phyloP scores from a whole-genome alignment of 2,329 filamentous ascomycete species.

The Gnomoniopsis sp. region DNA sequence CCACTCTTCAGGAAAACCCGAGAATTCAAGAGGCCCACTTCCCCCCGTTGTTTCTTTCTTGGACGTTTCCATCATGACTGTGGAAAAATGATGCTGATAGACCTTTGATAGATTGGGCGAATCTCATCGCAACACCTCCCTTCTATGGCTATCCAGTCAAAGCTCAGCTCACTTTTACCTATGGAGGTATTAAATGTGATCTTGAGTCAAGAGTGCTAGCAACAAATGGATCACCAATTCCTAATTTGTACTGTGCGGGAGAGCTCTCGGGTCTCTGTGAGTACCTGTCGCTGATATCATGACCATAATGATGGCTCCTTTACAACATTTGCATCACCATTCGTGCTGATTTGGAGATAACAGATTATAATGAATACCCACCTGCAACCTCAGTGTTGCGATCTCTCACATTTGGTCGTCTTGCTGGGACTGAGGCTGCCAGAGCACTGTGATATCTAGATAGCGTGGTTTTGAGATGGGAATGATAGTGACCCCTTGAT shows the following conservation, averaged over 20 bases:
- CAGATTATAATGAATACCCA: slow-evolving; percentile 3
- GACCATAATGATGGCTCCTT: too few species aligned
- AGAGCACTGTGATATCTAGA: too few species aligned
- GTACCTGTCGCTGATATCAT: background rate
- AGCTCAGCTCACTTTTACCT: slow-evolving; percentile 4
- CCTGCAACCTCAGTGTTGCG: background rate
- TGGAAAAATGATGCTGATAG: background rate
- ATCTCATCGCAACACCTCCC: background rate
- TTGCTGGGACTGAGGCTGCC: background rate
- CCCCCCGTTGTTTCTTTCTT: too few species aligned
- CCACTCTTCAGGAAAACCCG: too few species aligned
- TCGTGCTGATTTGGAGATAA: background rate
- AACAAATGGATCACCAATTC: background rate
- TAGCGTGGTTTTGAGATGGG: too few species aligned
- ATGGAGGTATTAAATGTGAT: slow-evolving; percentile 3
- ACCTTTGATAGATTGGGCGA: background rate
- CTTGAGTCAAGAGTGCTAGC: slow-evolving; percentile 1
- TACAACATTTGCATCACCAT: too few species aligned
- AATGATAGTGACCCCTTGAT: too few species aligned
- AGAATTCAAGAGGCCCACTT: too few species aligned
- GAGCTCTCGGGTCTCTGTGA: slow-evolving; percentile 3
- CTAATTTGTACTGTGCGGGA: background rate
- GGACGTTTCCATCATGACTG: background rate
- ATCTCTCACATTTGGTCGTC: slow-evolving; percentile 1
- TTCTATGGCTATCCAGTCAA: background rate